These are phyloP conservation scores for Ophiostoma sp. DNA, from an alignment of 2,329 filamentous ascomycete genomes.

Conservation along the genomic window DNA sequence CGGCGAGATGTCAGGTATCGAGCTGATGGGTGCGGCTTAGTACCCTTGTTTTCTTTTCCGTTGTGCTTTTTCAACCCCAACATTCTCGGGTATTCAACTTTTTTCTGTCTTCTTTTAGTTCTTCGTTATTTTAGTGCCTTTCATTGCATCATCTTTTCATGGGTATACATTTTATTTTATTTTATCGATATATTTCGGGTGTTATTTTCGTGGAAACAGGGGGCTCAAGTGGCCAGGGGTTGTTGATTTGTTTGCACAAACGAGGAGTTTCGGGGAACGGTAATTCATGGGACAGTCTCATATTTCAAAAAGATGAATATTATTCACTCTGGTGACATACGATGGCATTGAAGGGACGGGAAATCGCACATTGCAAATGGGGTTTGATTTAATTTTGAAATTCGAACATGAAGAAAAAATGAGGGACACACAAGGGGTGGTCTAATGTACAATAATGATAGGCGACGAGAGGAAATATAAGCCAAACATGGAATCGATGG, in stretches of 20 bases:
- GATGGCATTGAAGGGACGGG: not conserved
- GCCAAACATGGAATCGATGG: conserved; percentile 1
- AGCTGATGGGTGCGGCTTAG: not conserved
- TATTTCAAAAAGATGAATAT: not conserved
- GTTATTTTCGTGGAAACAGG: not conserved
- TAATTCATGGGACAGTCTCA: not conserved
- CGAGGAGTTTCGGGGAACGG: not conserved
- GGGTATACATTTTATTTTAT: not conserved
- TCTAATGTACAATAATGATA: conserved; percentile 9
- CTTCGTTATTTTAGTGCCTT: not conserved
- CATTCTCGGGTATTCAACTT: no score
- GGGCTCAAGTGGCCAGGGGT: not conserved
- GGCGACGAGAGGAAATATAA: not conserved
- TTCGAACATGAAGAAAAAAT: not conserved
- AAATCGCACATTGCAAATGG: not conserved
- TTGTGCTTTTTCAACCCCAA: no score
- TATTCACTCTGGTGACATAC: no score
- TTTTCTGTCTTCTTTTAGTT: not conserved
- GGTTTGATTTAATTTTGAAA: not conserved
- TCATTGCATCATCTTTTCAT: not conserved
- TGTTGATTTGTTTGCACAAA: not conserved
- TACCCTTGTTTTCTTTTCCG: no score
- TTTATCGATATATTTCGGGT: not conserved
- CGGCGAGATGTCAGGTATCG: not conserved
- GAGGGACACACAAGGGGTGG: not conserved